Base-by-base conservation (phyloP, 2,329 filamentous ascomycete genomes). In the Trichophyton mentagrophytes region DNA sequence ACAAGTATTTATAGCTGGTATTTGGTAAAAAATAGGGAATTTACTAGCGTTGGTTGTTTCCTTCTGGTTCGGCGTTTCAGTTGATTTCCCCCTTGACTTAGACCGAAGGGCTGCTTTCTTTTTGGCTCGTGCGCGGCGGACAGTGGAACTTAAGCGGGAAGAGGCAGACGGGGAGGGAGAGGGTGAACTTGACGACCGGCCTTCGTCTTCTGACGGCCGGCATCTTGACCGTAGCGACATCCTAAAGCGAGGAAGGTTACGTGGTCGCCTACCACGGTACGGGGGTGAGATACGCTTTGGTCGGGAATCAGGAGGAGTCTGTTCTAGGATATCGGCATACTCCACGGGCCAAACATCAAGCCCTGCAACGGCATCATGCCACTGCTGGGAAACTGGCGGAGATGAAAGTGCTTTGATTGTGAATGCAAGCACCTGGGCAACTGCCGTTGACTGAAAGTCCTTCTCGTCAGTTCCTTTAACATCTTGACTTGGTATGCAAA, bases 381-480 rank as follows among this genome's bases (percentile, higher is more conserved):
- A 65, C 13, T 27, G 7, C 49, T 64, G 61, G 0, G 46, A 25
- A 25, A 58, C 55, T 30, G 60, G 22, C 1, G 42, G 36, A 3
- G 49, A 20, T 4, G 27, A 20, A 15, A 64, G 57, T 2, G 64
- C 63, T 15, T 20, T 58, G 15, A 65, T 5, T 20, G 61, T 61
- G 56, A 77, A 76, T 49, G 73, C 70, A 57, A 77, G 73, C 27
- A 74, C 70, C 62, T 75, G 71, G 0, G 70, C 70, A 55, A 73
- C 69, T 22, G 74, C 72, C 0, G 73, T 77, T 20, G 65, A 65
- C 62, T 76, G 65, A 20, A 76, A 69, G 60, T 76, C 66, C 61
- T 74, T 51, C 11, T 13, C 22, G 6, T 30, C 27, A 30, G 27
- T 30, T 30, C 27, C 27, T n/a, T 51, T 30, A 38, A 57, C 53